Evolutionary conservation across 306 rosid species (phyloP), one percentile per base, ranked within the genome.

Genomic region (Canavalia ensiformis): DNA sequence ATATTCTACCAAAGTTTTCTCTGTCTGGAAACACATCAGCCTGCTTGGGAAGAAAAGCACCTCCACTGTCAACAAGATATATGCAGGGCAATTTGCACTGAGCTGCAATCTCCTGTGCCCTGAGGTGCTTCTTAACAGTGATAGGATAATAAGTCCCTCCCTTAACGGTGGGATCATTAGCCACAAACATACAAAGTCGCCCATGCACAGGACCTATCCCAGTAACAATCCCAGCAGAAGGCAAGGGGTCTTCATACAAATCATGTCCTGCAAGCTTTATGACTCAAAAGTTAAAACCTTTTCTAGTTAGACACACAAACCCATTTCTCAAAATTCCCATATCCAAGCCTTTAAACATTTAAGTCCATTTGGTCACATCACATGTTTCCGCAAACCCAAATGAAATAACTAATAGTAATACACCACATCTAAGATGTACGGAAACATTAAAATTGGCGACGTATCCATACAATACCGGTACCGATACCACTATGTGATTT

Each of bases 1-100:
- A 95, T 54, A 95, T 95, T 76, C 99, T 91, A 49, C 99, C 99
- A 31, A 93, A 95, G 84, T 95, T 95, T 70, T 95, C 97, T 83
- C 45, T 91, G 76, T 95, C 98, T 0, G 98, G 99, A 79, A 95
- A 95, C 56, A 95, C 97, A 77, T 95, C 96, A 2, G 99, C 99
- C 84, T 95, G 99, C 92, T 93, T 95, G 8, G 99, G 99, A 74
- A 95, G 98, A 84, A 84, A 95, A 77, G 99, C 99, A 0, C 99
- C 99, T 75, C 99, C 99, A 64, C 99, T 95, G 75, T 95, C 99
- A 69, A 95, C 99, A 68, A 95, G 95, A 88, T 95, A 95, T 41
- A 95, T 75, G 72, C 99, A 93, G 1, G 99, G 99, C 70, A 95
- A 88, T 63, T 89, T 95, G 83, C 98, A 95, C 49, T 84, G 89